phyloP scores from a whole-genome alignment of 2,329 filamentous ascomycete genomes.

The Malbranchea zuffiana region DNA sequence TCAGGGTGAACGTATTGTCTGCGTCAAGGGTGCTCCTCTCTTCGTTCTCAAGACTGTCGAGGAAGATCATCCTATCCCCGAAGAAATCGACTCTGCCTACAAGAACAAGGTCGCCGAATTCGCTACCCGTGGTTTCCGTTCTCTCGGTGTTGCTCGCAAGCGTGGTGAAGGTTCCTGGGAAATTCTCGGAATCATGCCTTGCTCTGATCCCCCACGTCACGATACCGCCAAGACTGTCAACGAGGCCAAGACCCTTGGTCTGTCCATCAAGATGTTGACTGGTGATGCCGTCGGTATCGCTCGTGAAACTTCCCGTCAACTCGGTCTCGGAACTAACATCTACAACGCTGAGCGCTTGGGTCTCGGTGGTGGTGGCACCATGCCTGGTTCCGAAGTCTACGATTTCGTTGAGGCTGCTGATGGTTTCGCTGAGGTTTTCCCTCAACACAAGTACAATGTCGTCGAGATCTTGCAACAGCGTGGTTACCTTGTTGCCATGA shows the following conservation, averaged over 20 bases:
- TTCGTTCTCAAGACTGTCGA: conserved; percentile 80
- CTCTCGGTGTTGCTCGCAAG: conserved; percentile 86
- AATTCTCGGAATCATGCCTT: conserved; percentile 90
- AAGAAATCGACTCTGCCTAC: conserved; percentile 69
- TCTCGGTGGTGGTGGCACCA: conserved; percentile 79
- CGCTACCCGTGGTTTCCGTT: conserved; percentile 85
- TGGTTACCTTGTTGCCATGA: conserved; percentile 92
- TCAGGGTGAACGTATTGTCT: conserved; percentile 71
- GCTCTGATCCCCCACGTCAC: conserved; percentile 80
- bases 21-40: conserved; percentile 82
- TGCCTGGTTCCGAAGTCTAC: conserved; percentile 88
- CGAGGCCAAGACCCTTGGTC: conserved; percentile 75
- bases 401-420: conserved; percentile 93
- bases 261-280: conserved; percentile 93
- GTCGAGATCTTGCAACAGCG: conserved; percentile 89
- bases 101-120: conserved; percentile 90
- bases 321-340: conserved; percentile 83
- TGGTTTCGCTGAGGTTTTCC: conserved; percentile 90
- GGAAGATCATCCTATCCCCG: conserved; percentile 68
- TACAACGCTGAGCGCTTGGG: conserved; percentile 90
- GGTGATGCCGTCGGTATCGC: conserved; percentile 90
- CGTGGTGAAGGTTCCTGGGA: conserved; percentile 72
- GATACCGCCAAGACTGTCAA: conserved; percentile 84
- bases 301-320: conserved; percentile 79
- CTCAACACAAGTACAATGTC: conserved; percentile 90